Evolutionary conservation across 2,329 filamentous ascomycete species (phyloP).

Genomic region (Whalleya microplaca): DNA sequence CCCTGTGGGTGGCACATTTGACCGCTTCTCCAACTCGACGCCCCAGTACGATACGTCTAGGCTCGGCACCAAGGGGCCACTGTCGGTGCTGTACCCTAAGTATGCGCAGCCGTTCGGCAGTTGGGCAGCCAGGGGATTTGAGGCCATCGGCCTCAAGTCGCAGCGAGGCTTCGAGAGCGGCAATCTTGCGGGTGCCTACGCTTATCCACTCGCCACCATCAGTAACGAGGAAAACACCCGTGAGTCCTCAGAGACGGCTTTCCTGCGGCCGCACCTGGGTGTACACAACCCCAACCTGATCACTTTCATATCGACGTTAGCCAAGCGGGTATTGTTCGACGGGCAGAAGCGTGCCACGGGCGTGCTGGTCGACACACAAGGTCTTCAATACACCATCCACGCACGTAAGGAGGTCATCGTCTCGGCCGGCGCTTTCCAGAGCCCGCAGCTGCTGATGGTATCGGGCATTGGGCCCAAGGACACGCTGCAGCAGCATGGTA

Average conservation of each 20-base stretch:
- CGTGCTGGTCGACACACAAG: constrained; percentile 27
- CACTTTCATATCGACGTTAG: constrained; percentile 39
- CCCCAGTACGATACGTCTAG: constrained; percentile 33
- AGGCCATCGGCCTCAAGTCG: constrained; percentile 44
- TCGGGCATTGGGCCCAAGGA: constrained; percentile 44
- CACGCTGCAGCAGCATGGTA: constrained; percentile 41
- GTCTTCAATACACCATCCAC: constrained; percentile 27
- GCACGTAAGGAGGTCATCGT: constrained; percentile 45
- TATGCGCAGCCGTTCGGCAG: constrained; percentile 44
- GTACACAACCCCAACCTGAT: constrained; percentile 7
- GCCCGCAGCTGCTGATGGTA: constrained; percentile 46
- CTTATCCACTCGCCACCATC: constrained; percentile 38
- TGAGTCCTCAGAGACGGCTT: constrained; percentile 39
- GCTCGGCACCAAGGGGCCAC: constrained; percentile 40
- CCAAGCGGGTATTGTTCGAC: constrained; percentile 50
- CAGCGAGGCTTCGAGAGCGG: constrained; percentile 46
- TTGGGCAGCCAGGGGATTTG: constrained; percentile 43
- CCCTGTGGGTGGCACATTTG: constrained; percentile 20
- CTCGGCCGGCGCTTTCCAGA: constrained; percentile 44
- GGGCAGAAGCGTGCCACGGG: constrained; percentile 39
- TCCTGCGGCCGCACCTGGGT: constrained; percentile 4
- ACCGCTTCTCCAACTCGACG: constrained; percentile 33
- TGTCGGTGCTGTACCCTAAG: constrained; percentile 47
- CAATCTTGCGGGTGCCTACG: constrained; percentile 40
- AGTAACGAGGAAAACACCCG: constrained; percentile 33